Conservation (phyloP, 2,329 filamentous ascomycete genomes). For the Dactylellina drechsleri region DNA sequence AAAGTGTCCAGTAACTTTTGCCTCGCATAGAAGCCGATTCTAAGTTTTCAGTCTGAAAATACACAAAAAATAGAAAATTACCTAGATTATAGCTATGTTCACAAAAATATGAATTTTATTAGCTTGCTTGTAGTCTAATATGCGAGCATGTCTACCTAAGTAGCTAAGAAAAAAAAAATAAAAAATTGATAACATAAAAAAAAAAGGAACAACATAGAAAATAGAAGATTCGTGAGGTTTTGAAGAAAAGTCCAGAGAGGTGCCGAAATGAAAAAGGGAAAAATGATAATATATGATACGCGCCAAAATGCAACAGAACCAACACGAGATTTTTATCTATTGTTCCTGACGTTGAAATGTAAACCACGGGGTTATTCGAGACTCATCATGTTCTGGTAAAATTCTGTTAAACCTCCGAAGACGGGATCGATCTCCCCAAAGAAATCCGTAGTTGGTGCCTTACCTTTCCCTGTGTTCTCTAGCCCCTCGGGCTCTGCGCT, state of each 20-base stretch:
- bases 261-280: background rate
- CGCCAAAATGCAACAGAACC: conserved; percentile 20
- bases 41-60: too few relatives aligned
- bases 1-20: too few relatives aligned
- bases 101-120: too few relatives aligned
- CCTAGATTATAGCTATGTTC: too few relatives aligned
- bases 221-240: too few relatives aligned
- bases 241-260: background rate
- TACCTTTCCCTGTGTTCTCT: conserved; percentile 5
- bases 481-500: conserved; percentile 2
- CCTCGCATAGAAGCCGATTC: too few relatives aligned
- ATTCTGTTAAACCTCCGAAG: conserved; percentile 41
- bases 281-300: background rate
- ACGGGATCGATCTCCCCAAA: conserved; percentile 42
- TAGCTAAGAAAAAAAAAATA: too few relatives aligned
- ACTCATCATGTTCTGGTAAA: conserved; percentile 41
- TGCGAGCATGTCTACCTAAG: too few relatives aligned
- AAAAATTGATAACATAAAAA: too few relatives aligned
- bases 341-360: background rate
- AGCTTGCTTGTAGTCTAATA: too few relatives aligned
- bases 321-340: conserved; percentile 3
- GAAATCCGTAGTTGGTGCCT: conserved; percentile 19
- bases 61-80: too few relatives aligned
- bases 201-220: too few relatives aligned
- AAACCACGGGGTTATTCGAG: conserved; percentile 8